phyloP scores from a whole-genome alignment of 2,329 filamentous ascomycete species.

The Canariomyces notabilis region DNA sequence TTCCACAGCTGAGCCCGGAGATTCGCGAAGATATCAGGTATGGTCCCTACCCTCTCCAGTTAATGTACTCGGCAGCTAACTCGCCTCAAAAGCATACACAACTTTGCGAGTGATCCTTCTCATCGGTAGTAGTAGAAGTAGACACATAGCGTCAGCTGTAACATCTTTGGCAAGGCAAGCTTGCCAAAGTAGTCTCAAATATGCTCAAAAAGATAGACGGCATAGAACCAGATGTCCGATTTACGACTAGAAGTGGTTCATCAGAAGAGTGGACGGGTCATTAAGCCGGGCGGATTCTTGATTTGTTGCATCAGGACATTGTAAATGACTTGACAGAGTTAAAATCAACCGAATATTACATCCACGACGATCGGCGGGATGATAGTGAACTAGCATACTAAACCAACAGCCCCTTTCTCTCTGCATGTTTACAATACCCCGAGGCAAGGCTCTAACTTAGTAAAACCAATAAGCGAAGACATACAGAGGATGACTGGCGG shows the following conservation, averaged over 20 bases:
- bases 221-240: neutral
- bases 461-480: too few species aligned
- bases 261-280: neutral
- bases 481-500: too few species aligned
- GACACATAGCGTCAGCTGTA: too few species aligned
- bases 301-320: neutral
- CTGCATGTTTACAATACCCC: too few species aligned
- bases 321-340: neutral
- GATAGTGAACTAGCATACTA: too few species aligned
- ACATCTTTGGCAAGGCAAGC: too few species aligned
- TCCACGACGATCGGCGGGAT: too few species aligned
- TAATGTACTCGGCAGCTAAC: neutral
- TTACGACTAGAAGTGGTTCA: neutral
- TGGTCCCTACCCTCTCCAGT: slow-evolving; percentile 5
- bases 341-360: too few species aligned
- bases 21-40: slow-evolving; percentile 33
- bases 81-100: slow-evolving; percentile 18
- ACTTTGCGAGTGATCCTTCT: slow-evolving; percentile 20
- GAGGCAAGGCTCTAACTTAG: too few species aligned
- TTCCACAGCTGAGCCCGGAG: slow-evolving; percentile 15
- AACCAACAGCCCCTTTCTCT: too few species aligned
- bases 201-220: neutral
- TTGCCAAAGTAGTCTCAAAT: too few species aligned
- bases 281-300: neutral
- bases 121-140: neutral